Conservation (phyloP, 176 grass and related monocot genomes). For the Coix lacrymajobi region DNA sequence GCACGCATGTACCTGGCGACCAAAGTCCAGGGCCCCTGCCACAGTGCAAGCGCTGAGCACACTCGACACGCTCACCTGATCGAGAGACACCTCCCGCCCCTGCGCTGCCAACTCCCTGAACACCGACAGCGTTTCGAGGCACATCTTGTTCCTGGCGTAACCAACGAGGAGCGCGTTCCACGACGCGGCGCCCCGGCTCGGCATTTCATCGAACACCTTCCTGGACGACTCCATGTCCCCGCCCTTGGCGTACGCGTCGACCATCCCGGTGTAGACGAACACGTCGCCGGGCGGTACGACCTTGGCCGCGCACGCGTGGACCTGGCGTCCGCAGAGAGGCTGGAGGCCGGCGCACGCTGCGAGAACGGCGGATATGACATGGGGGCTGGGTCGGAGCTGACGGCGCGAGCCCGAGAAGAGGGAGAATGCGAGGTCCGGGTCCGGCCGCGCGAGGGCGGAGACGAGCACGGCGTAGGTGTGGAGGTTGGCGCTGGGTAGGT, state of each 20-base stretch:
- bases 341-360: conserved; percentile 34
- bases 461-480: conserved; percentile 29
- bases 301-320: conserved; percentile 37
- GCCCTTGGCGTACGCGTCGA: conserved; percentile 41
- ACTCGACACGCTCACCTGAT: conserved; percentile 32
- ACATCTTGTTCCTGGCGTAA: conserved; percentile 32
- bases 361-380: conserved; percentile 27
- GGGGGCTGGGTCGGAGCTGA: conserved; percentile 12
- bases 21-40: background rate
- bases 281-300: conserved; percentile 16
- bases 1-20: conserved; percentile 30
- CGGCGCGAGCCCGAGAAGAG: conserved; percentile 28
- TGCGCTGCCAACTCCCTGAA: conserved; percentile 11
- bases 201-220: conserved; percentile 41
- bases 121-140: background rate
- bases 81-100: background rate
- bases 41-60: conserved; percentile 22
- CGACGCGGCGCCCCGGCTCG: conserved; percentile 6
- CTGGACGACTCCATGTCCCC: conserved; percentile 27
- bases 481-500: background rate
- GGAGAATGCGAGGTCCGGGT: conserved; percentile 28
- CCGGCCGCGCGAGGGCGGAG: conserved; percentile 27
- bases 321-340: conserved; percentile 2
- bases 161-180: conserved; percentile 54
- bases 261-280: conserved; percentile 40